A percentile compares a stretch with the other conserved stretches of the same genome.
These are phyloP conservation scores for Suhomyces tanzawaensis DNA, from an alignment of 805 yeast species.

Conservation along the genomic window DNA sequence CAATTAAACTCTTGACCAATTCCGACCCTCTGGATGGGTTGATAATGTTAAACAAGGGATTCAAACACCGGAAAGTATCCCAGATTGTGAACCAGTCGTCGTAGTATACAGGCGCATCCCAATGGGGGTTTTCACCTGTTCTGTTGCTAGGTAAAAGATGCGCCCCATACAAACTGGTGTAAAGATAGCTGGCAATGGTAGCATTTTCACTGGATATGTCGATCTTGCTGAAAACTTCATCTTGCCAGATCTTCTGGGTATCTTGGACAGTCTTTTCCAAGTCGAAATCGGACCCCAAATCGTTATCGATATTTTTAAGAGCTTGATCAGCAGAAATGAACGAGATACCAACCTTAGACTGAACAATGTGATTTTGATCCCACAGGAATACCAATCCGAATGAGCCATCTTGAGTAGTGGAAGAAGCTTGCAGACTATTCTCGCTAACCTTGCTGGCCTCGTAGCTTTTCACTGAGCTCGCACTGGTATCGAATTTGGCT, in stretches of 20 bases:
- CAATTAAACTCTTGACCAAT: conserved; percentile 25
- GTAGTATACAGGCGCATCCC: conserved; percentile 23
- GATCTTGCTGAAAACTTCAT: conserved; percentile 25
- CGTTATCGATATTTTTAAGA: conserved; percentile 19
- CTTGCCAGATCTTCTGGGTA: conserved; percentile 18
- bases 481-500: conserved; percentile 24
- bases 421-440: background rate
- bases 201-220: conserved; percentile 11
- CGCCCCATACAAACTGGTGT: conserved; percentile 27
- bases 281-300: conserved; percentile 15
- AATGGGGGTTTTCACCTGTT: conserved; percentile 31
- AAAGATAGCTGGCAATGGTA: conserved; percentile 14
- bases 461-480: conserved; percentile 14
- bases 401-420: conserved; percentile 14
- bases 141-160: conserved; percentile 30
- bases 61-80: conserved; percentile 37
- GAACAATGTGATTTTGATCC: conserved; percentile 7
- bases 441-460: conserved; percentile 1
- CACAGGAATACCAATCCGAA: conserved; percentile 25
- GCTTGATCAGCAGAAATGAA: conserved; percentile 28
- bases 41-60: conserved; percentile 30
- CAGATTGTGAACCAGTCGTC: conserved; percentile 39
- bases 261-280: conserved; percentile 11
- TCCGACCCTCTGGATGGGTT: conserved; percentile 26
- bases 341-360: conserved; percentile 27